These are phyloP conservation scores for Lupinus albus DNA, from an alignment of 306 rosid species.

Conservation along the genomic window DNA sequence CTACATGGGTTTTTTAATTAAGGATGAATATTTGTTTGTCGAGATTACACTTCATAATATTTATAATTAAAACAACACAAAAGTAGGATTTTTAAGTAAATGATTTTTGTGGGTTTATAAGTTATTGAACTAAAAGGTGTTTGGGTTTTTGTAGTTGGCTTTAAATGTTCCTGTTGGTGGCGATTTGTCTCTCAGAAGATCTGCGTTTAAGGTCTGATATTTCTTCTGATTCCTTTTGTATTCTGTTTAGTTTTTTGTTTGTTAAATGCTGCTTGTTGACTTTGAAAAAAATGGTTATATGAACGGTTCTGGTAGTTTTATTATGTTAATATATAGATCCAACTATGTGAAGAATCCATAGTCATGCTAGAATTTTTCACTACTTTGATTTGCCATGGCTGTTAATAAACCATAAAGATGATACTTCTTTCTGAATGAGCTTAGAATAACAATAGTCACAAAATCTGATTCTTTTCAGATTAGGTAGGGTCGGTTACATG, in stretches of 20 bases:
- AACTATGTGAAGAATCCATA: constrained; percentile 16
- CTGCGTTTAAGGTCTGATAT: constrained; percentile 49
- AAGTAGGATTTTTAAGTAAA: not conserved
- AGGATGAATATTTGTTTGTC: not conserved
- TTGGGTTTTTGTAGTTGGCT: constrained; percentile 41
- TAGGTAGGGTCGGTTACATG: too few relatives aligned
- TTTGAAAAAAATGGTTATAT: constrained; percentile 2
- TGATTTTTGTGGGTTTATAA: not conserved
- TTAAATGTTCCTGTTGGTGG: constrained; percentile 49
- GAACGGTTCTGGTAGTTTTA: constrained; percentile 4
- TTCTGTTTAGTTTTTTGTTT: too few relatives aligned
- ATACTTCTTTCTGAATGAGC: constrained; percentile 23
- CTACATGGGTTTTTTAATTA: constrained; percentile 14
- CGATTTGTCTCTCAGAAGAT: constrained; percentile 54
- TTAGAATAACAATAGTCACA: not conserved
- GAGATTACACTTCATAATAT: constrained; percentile 3
- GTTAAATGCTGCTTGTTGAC: constrained; percentile 28
- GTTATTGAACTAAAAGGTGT: constrained; percentile 6
- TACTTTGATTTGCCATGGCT: constrained; percentile 22
- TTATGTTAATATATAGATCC: constrained; percentile 12
- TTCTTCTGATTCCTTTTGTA: constrained; percentile 16
- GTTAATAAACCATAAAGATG: constrained; percentile 7
- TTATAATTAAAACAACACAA: too few relatives aligned
- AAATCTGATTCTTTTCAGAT: too few relatives aligned
- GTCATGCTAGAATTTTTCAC: not conserved